Conservation (phyloP, 2,329 filamentous ascomycete species). For the Trichoderma endophyticum region DNA sequence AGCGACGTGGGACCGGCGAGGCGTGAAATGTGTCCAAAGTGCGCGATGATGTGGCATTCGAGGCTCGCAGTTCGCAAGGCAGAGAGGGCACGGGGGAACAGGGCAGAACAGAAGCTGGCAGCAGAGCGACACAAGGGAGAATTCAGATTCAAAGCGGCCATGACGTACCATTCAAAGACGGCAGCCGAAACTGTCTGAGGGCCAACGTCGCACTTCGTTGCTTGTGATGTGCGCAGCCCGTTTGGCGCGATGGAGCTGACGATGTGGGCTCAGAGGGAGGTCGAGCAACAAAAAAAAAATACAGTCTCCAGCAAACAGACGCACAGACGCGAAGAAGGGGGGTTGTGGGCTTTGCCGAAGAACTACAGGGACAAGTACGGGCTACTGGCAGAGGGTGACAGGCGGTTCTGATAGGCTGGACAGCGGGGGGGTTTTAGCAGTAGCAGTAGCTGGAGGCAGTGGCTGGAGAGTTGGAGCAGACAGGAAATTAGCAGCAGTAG, state of each 20-base stretch:
- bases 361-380: slow-evolving; percentile 2
- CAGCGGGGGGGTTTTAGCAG: neutral
- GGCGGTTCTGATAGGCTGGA: slow-evolving; percentile 16
- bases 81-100: neutral
- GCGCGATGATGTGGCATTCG: slow-evolving; percentile 2
- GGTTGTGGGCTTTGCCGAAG: slow-evolving; percentile 4
- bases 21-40: neutral
- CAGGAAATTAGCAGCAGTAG: neutral
- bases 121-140: neutral
- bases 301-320: slow-evolving; percentile 14
- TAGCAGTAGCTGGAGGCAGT: neutral
- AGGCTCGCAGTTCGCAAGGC: neutral
- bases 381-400: neutral
- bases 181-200: slow-evolving; percentile 7
- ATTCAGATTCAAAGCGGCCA: neutral
- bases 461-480: neutral
- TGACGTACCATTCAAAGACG: slow-evolving; percentile 20
- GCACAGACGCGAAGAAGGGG: slow-evolving; percentile 19
- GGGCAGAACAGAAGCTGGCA: neutral
- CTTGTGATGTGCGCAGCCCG: slow-evolving; percentile 16
- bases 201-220: slow-evolving; percentile 16
- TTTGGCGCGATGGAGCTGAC: slow-evolving; percentile 19
- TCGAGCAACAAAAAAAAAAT: slow-evolving; percentile 13
- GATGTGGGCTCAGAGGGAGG: slow-evolving; percentile 19
- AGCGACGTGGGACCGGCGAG: neutral